Evolutionary conservation across 2,329 filamentous ascomycete genomes (phyloP).

Genomic region (Thelonectria discophora): DNA sequence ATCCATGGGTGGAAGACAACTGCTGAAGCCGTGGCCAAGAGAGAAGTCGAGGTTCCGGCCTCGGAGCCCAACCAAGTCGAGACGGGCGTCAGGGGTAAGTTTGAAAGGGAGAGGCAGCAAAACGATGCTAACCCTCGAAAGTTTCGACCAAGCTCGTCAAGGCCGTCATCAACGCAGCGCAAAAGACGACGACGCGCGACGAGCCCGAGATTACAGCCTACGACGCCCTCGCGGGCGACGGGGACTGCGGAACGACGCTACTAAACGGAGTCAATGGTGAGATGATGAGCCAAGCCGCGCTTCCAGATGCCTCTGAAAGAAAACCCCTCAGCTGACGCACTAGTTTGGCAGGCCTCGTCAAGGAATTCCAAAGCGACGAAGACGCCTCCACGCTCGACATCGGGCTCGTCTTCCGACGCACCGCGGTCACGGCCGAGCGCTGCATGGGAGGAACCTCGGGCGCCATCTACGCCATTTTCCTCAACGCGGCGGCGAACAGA

Average conservation of each 20-base stretch:
- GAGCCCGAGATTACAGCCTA: constrained; percentile 45
- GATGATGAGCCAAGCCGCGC: neutral
- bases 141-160: constrained; percentile 33
- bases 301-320: neutral
- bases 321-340: constrained; percentile 6
- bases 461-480: constrained; percentile 80
- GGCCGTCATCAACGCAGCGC: constrained; percentile 33
- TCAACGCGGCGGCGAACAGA: constrained; percentile 70
- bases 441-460: constrained; percentile 80
- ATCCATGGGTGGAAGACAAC: constrained; percentile 36
- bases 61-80: constrained; percentile 24
- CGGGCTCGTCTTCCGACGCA: constrained; percentile 36
- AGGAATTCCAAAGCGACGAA: constrained; percentile 34
- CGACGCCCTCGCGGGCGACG: constrained; percentile 47
- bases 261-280: constrained; percentile 37
- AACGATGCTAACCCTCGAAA: neutral
- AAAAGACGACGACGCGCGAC: constrained; percentile 49
- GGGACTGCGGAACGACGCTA: constrained; percentile 47
- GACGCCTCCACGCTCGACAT: constrained; percentile 31
- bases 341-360: constrained; percentile 30
- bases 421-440: constrained; percentile 55
- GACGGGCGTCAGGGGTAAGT: constrained; percentile 33
- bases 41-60: constrained; percentile 17
- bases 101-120: too few relatives aligned
- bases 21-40: constrained; percentile 25